Base-by-base conservation (phyloP, 352 stramenopile species). In the Phytophthora pini region DNA sequence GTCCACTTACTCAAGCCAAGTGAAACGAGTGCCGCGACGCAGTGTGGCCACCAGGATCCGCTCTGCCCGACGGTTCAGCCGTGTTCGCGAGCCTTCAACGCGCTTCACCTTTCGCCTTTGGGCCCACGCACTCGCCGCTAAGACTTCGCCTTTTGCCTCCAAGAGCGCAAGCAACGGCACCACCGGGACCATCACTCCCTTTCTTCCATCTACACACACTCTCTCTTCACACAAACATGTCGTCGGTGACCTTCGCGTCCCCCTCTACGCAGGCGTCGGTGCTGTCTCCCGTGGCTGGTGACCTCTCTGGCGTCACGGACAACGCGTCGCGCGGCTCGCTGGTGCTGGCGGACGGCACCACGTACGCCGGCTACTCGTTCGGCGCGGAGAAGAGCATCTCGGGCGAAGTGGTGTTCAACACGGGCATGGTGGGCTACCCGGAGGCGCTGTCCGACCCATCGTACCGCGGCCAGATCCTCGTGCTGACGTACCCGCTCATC, bases 361-460 rank as follows among this genome's bases (percentile, higher is more conserved):
- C 72, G 47, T 94, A 96, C 72, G 48, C 44, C 15, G 71, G 91
- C 17, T 89, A 92, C 70, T 98, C 89, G 70, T 99, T 99, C 79
- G 97, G 97, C 54, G 93, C 95, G 15, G 59, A 89, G 15, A 84
- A 79, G 43, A 87, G 80, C 59, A 88, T 97, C 70, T 89, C 87
- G 20, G 97, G 97, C 41, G 97, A 99, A 83, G 95, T 99, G 61
- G 97, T 99, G 10, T 99, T 99, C 76, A 98, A 97, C 64, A 99
- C 98, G 32, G 96, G 96, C 60, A 99, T 99, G 97, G 97, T 99
- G 46, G 97, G 97, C 55, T 99, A 99, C 87, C 94, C 97, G 13
- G 98, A 99, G 79, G 94, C 92, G 38, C 86, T 99, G 59, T 98
- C 97, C 11, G 98, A 99, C 86, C 98, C 98, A 69, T 99, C 96